Base-by-base conservation (phyloP, 1,139 yeast genomes). In the Yamadazyma siamensis region DNA sequence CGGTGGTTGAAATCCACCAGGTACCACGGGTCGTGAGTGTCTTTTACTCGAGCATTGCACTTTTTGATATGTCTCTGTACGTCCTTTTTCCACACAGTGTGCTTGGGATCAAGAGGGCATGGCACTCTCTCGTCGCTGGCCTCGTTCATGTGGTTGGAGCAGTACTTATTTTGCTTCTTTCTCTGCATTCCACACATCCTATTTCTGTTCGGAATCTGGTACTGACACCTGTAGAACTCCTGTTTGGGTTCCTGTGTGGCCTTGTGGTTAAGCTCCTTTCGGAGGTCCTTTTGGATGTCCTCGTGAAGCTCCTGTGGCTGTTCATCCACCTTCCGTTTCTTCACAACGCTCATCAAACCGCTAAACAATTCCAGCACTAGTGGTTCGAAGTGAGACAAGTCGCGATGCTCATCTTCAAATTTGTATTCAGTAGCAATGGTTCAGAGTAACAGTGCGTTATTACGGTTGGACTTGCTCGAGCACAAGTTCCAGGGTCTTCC, bases 81-180 rank as follows among this genome's bases (percentile, higher is more conserved):
- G 31, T 75, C 78, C 26, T 67, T 61, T 29, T 64, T 63, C 84
- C 87, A 79, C 0, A 88, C 77, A 0, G 83, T 71, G 52, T 88
- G 96, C 5, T 74, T 66, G 0, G 80, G 76, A 49, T 87, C 95
- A 20, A 81, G 50, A 0, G 96, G 89, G 54, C 96, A 88, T 4
- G 80, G 76, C 0, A 88, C 67, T 38, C 96, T 59, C 19, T 59
- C 60, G 0, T 36, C 29, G 6, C 39, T 40, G 15, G 41, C 49
- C 11, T 40, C 39, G 12, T 49, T 53, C 53, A 66, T 40, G 50
- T 84, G 94, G 43, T 81, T 83, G 4, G 83, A 75, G 51, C 94
- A 84, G 47, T 52, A 81, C 31, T 56, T 55, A 18, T 65, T 67
- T 19, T 58, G 71, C 11, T 61, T 53, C 36, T 72, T 69, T 24